A percentile compares a stretch with the other conserved stretches of the same genome.
phyloP scores from a whole-genome alignment of 805 yeast species.

The Yamadazyma nakazawae region DNA sequence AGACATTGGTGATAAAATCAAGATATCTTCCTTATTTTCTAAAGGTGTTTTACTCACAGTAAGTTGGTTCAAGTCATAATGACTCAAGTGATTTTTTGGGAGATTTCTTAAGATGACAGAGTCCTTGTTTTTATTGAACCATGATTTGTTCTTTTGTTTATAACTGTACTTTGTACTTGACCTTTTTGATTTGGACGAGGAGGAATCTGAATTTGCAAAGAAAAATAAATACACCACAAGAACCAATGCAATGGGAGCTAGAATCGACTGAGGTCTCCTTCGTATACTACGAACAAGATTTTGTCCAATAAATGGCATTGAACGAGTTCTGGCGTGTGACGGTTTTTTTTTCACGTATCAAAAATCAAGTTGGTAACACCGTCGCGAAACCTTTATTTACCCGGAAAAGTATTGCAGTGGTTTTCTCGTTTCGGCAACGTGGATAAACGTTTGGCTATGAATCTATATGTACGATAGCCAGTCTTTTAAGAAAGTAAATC shows the following conservation, averaged over 20 bases:
- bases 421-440: background rate
- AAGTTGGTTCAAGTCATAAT: slow-evolving; percentile 78
- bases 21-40: slow-evolving; percentile 73
- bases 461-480: too few relatives aligned
- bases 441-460: background rate
- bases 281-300: slow-evolving; percentile 47
- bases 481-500: background rate
- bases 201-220: slow-evolving; percentile 22
- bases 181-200: slow-evolving; percentile 8
- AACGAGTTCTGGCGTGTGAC: slow-evolving; percentile 1
- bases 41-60: slow-evolving; percentile 70
- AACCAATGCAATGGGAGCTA: slow-evolving; percentile 47
- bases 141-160: slow-evolving; percentile 41
- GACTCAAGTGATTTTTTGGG: slow-evolving; percentile 73
- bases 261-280: slow-evolving; percentile 51
- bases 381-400: background rate
- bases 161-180: slow-evolving; percentile 44
- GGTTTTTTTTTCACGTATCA: background rate
- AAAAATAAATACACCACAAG: slow-evolving; percentile 40
- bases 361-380: background rate
- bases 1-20: slow-evolving; percentile 88
- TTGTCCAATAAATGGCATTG: slow-evolving; percentile 3
- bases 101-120: slow-evolving; percentile 48
- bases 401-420: background rate
- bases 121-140: slow-evolving; percentile 49